These are phyloP conservation scores for Solanum pinnatisectum DNA, from an alignment of 257 asterid species.

Conservation along the genomic window DNA sequence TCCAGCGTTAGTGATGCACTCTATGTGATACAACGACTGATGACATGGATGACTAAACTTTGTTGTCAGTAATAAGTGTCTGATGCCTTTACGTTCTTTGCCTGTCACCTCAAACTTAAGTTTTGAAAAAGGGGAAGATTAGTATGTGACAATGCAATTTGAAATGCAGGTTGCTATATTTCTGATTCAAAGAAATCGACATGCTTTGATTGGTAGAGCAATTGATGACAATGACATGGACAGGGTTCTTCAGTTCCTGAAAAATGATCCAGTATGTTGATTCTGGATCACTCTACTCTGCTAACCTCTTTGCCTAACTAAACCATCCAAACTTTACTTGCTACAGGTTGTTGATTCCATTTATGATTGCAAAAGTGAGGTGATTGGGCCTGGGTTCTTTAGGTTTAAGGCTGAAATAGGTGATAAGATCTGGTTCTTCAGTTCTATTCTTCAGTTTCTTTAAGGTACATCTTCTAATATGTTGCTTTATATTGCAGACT, in stretches of 20 bases:
- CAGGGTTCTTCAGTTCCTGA: constrained; percentile 81
- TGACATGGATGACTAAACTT: neutral
- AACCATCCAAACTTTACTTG: constrained; percentile 4
- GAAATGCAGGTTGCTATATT: constrained; percentile 86
- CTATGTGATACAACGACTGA: neutral
- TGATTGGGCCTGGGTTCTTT: constrained; percentile 97
- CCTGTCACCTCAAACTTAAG: neutral
- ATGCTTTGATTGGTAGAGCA: constrained; percentile 96
- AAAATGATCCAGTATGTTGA: constrained; percentile 69
- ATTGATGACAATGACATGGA: constrained; percentile 87
- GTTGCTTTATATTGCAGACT: constrained; percentile 44
- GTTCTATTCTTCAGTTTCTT: neutral
- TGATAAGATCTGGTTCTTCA: constrained; percentile 12
- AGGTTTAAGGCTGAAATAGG: constrained; percentile 99
- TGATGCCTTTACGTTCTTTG: neutral
- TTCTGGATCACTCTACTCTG: constrained; percentile 1
- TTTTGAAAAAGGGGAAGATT: neutral
- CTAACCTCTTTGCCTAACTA: neutral
- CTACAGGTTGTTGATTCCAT: constrained; percentile 90
- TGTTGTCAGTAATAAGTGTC: neutral
- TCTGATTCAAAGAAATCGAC: constrained; percentile 96
- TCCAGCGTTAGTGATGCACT: neutral
- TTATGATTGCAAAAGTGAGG: constrained; percentile 99
- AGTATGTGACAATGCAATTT: neutral
- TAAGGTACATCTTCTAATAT: neutral